phyloP scores from a whole-genome alignment of 2,329 filamentous ascomycete genomes.

The Orbilia oligospora region DNA sequence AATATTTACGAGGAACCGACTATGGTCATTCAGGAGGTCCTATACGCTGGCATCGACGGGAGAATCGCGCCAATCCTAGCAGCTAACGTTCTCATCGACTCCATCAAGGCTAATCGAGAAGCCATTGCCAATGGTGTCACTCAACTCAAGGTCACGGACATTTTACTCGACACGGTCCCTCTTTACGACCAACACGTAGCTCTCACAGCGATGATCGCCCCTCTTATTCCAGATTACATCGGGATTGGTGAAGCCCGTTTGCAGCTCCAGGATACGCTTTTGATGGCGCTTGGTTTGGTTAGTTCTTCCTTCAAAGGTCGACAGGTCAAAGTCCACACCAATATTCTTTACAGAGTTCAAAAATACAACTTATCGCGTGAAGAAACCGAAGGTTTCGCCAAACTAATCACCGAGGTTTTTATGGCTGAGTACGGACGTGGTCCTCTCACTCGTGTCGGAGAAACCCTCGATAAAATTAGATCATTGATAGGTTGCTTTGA shows the following conservation, averaged over 20 bases:
- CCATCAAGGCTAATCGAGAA: slow-evolving; percentile 53
- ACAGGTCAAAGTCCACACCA: slow-evolving; percentile 90
- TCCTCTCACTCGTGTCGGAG: slow-evolving; percentile 77
- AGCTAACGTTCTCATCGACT: slow-evolving; percentile 51
- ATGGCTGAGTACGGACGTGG: slow-evolving; percentile 73
- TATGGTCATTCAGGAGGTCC: slow-evolving; percentile 54
- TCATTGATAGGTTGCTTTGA: slow-evolving; percentile 97
- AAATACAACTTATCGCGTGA: slow-evolving; percentile 97
- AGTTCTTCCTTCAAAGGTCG: slow-evolving; percentile 80
- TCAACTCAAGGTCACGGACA: slow-evolving; percentile 35
- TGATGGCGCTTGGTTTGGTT: slow-evolving; percentile 75
- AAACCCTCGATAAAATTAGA: slow-evolving; percentile 92
- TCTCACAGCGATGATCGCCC: slow-evolving; percentile 48
- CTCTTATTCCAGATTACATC: slow-evolving; percentile 56
- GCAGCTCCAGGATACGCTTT: slow-evolving; percentile 77
- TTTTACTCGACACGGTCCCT: slow-evolving; percentile 54
- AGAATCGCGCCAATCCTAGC: slow-evolving; percentile 44
- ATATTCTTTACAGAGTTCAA: slow-evolving; percentile 92
- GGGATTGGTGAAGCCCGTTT: slow-evolving; percentile 67
- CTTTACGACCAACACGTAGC: slow-evolving; percentile 40
- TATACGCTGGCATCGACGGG: slow-evolving; percentile 53
- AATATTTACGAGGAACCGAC: slow-evolving; percentile 52
- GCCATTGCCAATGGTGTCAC: slow-evolving; percentile 11
- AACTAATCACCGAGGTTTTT: slow-evolving; percentile 95
- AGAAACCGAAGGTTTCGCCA: slow-evolving; percentile 96